A percentile compares a stretch with the other conserved stretches of the same genome.
These are phyloP conservation scores for Phytopythium helicoides DNA, from an alignment of 352 stramenopile species.

Conservation along the genomic window DNA sequence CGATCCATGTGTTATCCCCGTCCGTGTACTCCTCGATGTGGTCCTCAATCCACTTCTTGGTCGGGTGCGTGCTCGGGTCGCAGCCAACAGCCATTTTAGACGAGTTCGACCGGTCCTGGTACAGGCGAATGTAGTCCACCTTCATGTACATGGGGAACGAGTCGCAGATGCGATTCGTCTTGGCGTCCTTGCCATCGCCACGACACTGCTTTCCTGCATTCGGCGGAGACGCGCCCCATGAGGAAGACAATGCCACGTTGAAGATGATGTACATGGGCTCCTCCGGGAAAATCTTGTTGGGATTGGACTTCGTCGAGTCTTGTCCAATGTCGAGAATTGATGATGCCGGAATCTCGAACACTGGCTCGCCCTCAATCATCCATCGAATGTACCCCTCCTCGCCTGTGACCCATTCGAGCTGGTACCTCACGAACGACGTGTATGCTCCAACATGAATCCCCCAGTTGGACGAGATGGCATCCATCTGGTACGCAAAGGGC, in stretches of 20 bases:
- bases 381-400: conserved; percentile 65
- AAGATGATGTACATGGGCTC: conserved; percentile 94
- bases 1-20: conserved; percentile 43
- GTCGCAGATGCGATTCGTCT: conserved; percentile 69
- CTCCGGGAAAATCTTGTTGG: conserved; percentile 55
- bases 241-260: conserved; percentile 90
- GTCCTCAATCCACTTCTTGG: conserved; percentile 68
- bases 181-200: conserved; percentile 42
- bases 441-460: conserved; percentile 62
- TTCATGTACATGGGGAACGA: conserved; percentile 83
- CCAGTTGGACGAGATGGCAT: conserved; percentile 72
- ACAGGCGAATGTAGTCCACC: conserved; percentile 85
- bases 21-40: conserved; percentile 61
- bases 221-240: conserved; percentile 76
- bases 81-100: conserved; percentile 57
- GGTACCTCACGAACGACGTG: conserved; percentile 56
- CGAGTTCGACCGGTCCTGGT: conserved; percentile 42
- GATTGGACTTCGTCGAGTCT: conserved; percentile 41
- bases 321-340: conserved; percentile 46
- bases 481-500: conserved; percentile 71
- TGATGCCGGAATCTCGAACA: conserved; percentile 72
- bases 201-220: conserved; percentile 56
- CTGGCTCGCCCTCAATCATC: conserved; percentile 54
- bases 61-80: conserved; percentile 59
- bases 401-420: conserved; percentile 71